Base-by-base conservation (phyloP, 2,329 filamentous ascomycete species). In the Torrubiellomyces zombiae region DNA sequence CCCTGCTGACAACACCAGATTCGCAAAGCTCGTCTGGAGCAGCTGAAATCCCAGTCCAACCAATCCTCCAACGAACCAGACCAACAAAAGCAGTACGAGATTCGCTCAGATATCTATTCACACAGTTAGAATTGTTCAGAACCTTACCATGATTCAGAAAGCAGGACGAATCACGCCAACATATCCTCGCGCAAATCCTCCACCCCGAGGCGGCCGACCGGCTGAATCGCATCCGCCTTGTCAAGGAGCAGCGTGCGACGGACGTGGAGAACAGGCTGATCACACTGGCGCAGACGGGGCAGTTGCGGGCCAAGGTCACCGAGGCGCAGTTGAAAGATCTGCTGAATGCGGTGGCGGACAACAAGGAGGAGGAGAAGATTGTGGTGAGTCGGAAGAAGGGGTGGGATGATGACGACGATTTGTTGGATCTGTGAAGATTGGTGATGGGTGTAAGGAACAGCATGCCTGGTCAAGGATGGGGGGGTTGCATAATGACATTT, bases 251-350 rank as follows among this genome's bases (percentile, higher is more conserved):
- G 39, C 80, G 89, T 42, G 89, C 89, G 18, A 68, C 66, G 32
- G 83, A 94, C 43, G 71, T 98, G 29, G 89, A 98, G 60, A 85
- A 91, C 62, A 59, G 86, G 25, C 67, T 98, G 28, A 85, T 98
- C 51, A 83, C 76, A 72, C 68, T 98, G 29, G 86, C 89, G 30
- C 72, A 83, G 43, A 69, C 75, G 14, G 85, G 86, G 14, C 89
- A 95, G 59, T 60, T 98, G 40, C 63, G 81, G 27, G 58, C 70
- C 33, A 91, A 93, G 50, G 82, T 98, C 23, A 86, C 78, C 2
- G 89, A 98, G 54, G 73, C 75, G 24, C 85, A 95, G 58, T 63
- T 98, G 43, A 94, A 95, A 60, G 82, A 92, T 37, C 63, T 98
- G 29, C 56, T 98, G 35, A 78, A 73, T 34, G 81, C 82, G 10